These are phyloP conservation scores for Chamaecrista fasciculata DNA, from an alignment of 306 rosid species.

Conservation along the genomic window DNA sequence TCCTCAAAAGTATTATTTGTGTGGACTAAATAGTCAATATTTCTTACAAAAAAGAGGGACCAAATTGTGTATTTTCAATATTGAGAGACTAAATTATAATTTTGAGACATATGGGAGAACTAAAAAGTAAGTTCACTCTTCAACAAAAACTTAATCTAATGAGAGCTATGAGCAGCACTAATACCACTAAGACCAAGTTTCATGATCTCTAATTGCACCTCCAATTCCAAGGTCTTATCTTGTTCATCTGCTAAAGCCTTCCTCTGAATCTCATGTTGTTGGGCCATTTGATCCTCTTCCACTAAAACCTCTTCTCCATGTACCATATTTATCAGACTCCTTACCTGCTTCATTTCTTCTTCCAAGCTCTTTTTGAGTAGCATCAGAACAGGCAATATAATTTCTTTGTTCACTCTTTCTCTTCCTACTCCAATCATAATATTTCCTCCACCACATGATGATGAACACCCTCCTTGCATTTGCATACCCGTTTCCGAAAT, in stretches of 20 bases:
- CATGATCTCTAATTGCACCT: constrained; percentile 30
- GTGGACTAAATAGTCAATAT: too few species aligned
- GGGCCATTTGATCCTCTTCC: constrained; percentile 3
- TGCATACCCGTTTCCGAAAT: neutral
- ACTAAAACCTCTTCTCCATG: constrained; percentile 28
- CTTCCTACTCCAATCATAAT: neutral
- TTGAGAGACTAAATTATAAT: too few species aligned
- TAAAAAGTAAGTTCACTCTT: too few species aligned
- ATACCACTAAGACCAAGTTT: constrained; percentile 19
- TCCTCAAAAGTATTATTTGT: too few species aligned
- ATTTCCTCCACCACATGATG: neutral
- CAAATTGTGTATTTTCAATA: too few species aligned
- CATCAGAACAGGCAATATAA: constrained; percentile 27
- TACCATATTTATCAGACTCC: constrained; percentile 26
- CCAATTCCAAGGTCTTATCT: constrained; percentile 28
- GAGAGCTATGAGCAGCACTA: too few species aligned
- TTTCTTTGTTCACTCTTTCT: constrained; percentile 11
- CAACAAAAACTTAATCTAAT: too few species aligned
- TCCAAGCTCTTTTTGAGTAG: constrained; percentile 43
- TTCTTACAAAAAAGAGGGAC: too few species aligned
- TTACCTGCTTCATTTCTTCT: constrained; percentile 34
- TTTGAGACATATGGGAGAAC: too few species aligned
- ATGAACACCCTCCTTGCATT: neutral
- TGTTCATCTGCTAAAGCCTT: constrained; percentile 35
- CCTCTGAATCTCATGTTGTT: constrained; percentile 22